Base-by-base conservation (phyloP, 2,329 filamentous ascomycete genomes). In the Eutypa lata region DNA sequence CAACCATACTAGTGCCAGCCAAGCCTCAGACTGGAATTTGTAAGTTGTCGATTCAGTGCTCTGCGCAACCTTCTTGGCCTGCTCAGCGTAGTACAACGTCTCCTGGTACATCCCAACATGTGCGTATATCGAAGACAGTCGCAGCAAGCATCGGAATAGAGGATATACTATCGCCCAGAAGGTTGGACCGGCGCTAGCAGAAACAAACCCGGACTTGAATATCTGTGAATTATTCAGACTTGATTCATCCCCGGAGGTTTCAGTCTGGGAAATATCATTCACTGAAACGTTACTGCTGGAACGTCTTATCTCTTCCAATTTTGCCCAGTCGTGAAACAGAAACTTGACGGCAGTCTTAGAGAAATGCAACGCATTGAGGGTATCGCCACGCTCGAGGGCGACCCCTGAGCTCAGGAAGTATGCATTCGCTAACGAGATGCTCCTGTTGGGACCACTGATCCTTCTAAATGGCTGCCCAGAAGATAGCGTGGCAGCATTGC, bases 81-180 rank as follows among this genome's bases (percentile, higher is more conserved):
- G 89, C 60, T 97, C 88, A 1, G 88, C 87, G 61, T 96, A 95
- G 67, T 92, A 94, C 1, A 93, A 74, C 2, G 93, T 93, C 68
- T 97, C 93, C 55, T 90, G 86, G 58, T 91, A 90, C 71, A 96
- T 82, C 26, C 94, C 94, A 57, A 94, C 82, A 58, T 96, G 88
- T 1, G 88, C 84, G 61, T 92, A 96, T 1, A 96, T 76, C 3
- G 81, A 80, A 0, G 91, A 91, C 3, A 96, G 80, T 53, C 91
- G 86, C 54, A 86, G 72, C 14, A 96, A 75, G 52, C 86, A 84
- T 28, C 83, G 80, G 61, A 91, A 86, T 19, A 97, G 78, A 1
- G 87, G 84, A 26, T 84, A 82, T 7, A 94, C 85, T 19, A 96
- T 76, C 6, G 81, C 78, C 93, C 93, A 97, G 62, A 93, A 91